These are phyloP conservation scores for Metschnikowia orientalis DNA, from an alignment of 805 yeast genomes.

Conservation along the genomic window DNA sequence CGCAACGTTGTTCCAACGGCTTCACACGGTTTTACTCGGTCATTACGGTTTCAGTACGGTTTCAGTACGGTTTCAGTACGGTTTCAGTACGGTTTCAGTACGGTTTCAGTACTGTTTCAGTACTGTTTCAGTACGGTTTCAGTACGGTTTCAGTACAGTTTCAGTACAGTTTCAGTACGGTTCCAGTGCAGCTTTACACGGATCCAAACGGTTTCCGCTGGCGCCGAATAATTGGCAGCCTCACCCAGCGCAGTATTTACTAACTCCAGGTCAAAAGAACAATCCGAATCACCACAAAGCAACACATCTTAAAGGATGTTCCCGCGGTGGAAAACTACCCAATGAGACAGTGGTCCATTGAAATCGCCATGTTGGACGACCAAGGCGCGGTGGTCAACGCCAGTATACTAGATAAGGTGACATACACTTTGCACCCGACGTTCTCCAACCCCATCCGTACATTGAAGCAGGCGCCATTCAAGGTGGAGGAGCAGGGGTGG, in stretches of 20 bases:
- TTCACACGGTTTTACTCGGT: too few species aligned
- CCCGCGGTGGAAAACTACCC: constrained; percentile 90
- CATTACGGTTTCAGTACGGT: too few species aligned
- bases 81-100: too few species aligned
- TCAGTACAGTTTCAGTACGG: too few species aligned
- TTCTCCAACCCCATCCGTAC: constrained; percentile 84
- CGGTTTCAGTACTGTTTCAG: too few species aligned
- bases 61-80: too few species aligned
- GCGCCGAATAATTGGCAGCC: not conserved
- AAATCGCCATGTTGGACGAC: constrained; percentile 68
- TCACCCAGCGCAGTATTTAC: constrained; percentile 5
- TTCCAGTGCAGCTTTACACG: not conserved
- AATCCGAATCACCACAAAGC: constrained; percentile 80
- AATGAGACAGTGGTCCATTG: constrained; percentile 89
- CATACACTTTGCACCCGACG: constrained; percentile 92
- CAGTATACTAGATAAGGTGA: constrained; percentile 81
- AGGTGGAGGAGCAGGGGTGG: constrained; percentile 93
- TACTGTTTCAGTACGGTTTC: too few species aligned
- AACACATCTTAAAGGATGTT: constrained; percentile 72
- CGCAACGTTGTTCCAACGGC: too few species aligned
- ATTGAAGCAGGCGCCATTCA: constrained; percentile 78
- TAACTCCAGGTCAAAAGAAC: constrained; percentile 66
- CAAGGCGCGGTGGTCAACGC: constrained; percentile 85
- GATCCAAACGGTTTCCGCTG: not conserved
- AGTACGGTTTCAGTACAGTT: too few species aligned